Conservation (phyloP, 2,329 filamentous ascomycete genomes). For the Trichoderma aggressivum region DNA sequence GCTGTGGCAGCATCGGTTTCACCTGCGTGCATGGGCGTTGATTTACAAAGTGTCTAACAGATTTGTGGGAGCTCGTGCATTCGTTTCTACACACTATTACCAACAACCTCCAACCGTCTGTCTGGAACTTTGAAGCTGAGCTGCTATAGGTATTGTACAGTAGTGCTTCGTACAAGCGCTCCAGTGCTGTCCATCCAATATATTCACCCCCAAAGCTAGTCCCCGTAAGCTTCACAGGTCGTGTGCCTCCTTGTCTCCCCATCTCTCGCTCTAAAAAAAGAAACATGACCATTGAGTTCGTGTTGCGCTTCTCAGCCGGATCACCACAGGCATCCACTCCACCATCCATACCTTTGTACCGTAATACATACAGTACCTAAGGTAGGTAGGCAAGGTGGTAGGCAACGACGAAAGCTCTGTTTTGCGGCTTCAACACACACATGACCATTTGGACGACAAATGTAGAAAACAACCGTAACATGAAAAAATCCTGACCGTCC, state of each 20-base stretch:
- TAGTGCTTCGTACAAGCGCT: background rate
- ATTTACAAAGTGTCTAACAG: background rate
- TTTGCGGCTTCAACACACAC: background rate
- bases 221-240: background rate
- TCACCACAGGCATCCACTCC: background rate
- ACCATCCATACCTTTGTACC: background rate
- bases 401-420: background rate
- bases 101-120: background rate
- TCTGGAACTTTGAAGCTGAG: background rate
- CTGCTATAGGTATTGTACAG: background rate
- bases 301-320: background rate
- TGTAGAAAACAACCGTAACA: background rate
- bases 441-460: background rate
- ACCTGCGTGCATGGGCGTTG: background rate
- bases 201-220: background rate
- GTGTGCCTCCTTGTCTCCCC: background rate
- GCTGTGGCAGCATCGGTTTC: background rate
- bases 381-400: too few species aligned
- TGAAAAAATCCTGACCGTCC: background rate
- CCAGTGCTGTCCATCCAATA: background rate
- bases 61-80: background rate
- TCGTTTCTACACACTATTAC: background rate
- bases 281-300: background rate
- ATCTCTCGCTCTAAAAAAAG: background rate
- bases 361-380: too few species aligned